Conservation (phyloP, 2,329 filamentous ascomycete species). For the Hypoxylon sp. region DNA sequence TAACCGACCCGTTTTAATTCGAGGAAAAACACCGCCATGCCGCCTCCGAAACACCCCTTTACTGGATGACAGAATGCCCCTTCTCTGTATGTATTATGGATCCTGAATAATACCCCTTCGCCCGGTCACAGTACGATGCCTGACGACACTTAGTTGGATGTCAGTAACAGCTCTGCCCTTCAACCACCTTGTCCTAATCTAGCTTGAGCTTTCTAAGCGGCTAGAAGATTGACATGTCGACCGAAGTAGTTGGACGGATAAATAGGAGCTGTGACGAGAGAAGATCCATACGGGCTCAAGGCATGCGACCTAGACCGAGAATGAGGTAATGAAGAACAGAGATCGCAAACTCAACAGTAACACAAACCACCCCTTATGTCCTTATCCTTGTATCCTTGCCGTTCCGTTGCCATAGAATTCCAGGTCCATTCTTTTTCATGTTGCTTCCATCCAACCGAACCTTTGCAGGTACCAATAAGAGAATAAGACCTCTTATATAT, state of each 20-base stretch:
- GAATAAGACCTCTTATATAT: constrained; percentile 44
- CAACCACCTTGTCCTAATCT: neutral
- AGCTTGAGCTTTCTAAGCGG: neutral
- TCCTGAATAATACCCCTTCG: neutral
- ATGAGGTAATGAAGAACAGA: constrained; percentile 12
- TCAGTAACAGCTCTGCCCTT: neutral
- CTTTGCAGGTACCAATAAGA: constrained; percentile 41
- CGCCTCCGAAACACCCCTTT: constrained; percentile 31
- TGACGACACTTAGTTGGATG: too few relatives aligned
- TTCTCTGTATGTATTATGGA: constrained; percentile 17
- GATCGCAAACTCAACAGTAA: constrained; percentile 34
- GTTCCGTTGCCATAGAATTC: constrained; percentile 45
- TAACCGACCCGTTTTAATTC: constrained; percentile 36
- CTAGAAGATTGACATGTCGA: neutral
- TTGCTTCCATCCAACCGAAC: constrained; percentile 40
- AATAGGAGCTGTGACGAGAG: constrained; percentile 7
- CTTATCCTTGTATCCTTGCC: constrained; percentile 45
- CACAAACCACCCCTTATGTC: constrained; percentile 48
- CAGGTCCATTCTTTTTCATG: constrained; percentile 40
- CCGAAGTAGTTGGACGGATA: neutral
- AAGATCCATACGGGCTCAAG: constrained; percentile 9
- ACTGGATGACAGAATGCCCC: constrained; percentile 10
- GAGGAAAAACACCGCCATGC: constrained; percentile 36
- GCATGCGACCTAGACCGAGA: constrained; percentile 19
- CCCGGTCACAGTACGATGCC: neutral